These are phyloP conservation scores for Phytophthora pisi DNA, from an alignment of 352 stramenopile genomes.

Conservation along the genomic window DNA sequence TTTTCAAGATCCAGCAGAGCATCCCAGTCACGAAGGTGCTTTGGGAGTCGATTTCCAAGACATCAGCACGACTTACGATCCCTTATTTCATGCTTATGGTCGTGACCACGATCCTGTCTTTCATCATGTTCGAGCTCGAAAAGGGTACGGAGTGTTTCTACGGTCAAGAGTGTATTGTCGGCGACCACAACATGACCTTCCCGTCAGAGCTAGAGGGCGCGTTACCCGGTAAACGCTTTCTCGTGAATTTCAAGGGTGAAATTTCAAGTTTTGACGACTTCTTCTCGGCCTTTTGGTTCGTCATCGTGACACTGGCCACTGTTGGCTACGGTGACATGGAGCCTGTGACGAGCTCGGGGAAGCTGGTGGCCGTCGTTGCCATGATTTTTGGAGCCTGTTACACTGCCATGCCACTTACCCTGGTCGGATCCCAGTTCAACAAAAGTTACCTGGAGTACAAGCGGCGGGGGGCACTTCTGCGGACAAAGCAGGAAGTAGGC, in stretches of 20 bases:
- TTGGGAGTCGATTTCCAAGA: conserved; percentile 85
- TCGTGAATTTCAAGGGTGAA: conserved; percentile 72
- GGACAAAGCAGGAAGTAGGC: conserved; percentile 75
- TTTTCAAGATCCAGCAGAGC: conserved; percentile 82
- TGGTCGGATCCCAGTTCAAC: conserved; percentile 84
- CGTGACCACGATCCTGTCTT: conserved; percentile 74
- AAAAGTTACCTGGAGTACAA: conserved; percentile 85
- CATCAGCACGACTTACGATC: conserved; percentile 71
- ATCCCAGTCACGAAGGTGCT: conserved; percentile 82
- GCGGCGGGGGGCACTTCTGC: conserved; percentile 65
- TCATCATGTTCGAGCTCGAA: conserved; percentile 83
- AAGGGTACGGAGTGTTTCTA: conserved; percentile 84
- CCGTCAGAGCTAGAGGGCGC: conserved; percentile 58
- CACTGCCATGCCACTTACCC: conserved; percentile 80
- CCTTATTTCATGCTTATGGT: conserved; percentile 85
- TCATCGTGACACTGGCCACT: conserved; percentile 80
- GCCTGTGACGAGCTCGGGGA: conserved; percentile 63
- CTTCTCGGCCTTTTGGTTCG: conserved; percentile 86
- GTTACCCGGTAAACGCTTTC: conserved; percentile 64
- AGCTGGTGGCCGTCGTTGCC: conserved; percentile 73
- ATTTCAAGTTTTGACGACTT: conserved; percentile 81
- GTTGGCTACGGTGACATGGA: conserved; percentile 84
- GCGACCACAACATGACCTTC: conserved; percentile 63
- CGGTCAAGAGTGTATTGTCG: conserved; percentile 63
- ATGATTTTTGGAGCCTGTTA: conserved; percentile 87